Evolutionary conservation across 163 green algal genomes (phyloP).

Genomic region (Coccomyxa subellipsoidea): DNA sequence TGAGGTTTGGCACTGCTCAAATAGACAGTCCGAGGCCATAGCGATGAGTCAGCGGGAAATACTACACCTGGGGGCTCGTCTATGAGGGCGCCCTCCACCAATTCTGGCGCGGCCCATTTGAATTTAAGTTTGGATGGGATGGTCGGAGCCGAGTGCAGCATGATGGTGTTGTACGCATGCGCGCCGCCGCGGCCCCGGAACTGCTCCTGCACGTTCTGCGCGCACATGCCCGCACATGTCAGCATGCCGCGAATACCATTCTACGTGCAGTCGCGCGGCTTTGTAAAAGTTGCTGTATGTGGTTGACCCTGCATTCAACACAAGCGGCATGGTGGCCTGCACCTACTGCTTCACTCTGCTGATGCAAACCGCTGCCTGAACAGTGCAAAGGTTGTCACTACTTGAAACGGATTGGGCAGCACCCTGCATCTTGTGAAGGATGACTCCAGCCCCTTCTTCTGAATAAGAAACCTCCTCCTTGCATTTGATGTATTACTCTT

Average conservation of each 20-base stretch:
- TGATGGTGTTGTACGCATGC: conserved; percentile 10
- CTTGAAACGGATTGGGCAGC: too few relatives aligned
- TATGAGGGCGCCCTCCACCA: not conserved
- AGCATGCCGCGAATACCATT: not conserved
- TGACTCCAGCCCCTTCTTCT: too few relatives aligned
- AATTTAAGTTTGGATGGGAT: not conserved
- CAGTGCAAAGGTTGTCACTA: too few relatives aligned
- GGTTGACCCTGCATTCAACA: too few relatives aligned
- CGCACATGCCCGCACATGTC: not conserved
- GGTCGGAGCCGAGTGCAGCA: not conserved
- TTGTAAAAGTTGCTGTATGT: not conserved
- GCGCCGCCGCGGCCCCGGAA: not conserved
- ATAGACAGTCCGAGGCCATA: too few relatives aligned
- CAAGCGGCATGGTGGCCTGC: too few relatives aligned
- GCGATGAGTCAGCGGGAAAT: not conserved
- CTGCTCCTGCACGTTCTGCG: not conserved
- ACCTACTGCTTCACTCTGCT: too few relatives aligned
- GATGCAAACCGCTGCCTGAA: too few relatives aligned
- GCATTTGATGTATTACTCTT: too few relatives aligned
- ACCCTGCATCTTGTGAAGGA: too few relatives aligned
- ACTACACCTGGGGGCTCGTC: not conserved
- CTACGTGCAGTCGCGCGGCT: not conserved
- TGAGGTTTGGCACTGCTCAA: too few relatives aligned
- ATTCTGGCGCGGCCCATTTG: not conserved
- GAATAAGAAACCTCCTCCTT: too few relatives aligned